phyloP scores from a whole-genome alignment of 768 basidiomycete genomes.

The Symmetrospora coprosmae region DNA sequence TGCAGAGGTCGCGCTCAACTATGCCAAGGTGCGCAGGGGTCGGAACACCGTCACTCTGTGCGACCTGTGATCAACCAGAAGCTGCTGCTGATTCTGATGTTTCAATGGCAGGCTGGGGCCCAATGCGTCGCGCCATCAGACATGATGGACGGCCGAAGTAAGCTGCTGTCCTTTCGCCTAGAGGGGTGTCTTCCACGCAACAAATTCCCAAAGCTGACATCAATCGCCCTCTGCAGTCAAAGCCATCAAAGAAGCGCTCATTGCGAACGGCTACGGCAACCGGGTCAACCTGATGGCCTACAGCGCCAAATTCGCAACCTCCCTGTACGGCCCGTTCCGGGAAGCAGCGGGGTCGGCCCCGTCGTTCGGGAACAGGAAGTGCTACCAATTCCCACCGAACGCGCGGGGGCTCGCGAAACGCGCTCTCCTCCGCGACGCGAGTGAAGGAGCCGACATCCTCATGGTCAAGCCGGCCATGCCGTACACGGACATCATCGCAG shows the following conservation, averaged over 20 bases:
- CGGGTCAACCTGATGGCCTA: conserved; percentile 88
- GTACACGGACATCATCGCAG: conserved; percentile 89
- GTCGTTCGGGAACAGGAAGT: conserved; percentile 87
- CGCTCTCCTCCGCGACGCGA: conserved; percentile 73
- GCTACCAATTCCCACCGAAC: conserved; percentile 85
- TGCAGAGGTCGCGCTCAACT: conserved; percentile 77
- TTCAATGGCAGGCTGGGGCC: conserved; percentile 57
- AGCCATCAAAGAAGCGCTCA: conserved; percentile 71
- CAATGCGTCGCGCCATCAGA: conserved; percentile 97
- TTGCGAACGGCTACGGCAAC: conserved; percentile 72
- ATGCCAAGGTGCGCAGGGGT: conserved; percentile 50
- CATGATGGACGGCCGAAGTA: conserved; percentile 80
- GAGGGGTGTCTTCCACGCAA: neutral
- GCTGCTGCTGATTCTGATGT: neutral
- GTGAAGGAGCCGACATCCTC: conserved; percentile 90
- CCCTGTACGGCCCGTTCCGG: conserved; percentile 88
- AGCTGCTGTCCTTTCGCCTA: neutral
- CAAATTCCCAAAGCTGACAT: neutral
- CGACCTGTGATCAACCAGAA: no score
- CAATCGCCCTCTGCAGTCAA: conserved; percentile 40
- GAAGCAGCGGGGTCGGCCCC: conserved; percentile 97
- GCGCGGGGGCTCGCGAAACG: conserved; percentile 80
- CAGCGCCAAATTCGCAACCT: conserved; percentile 92
- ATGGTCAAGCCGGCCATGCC: conserved; percentile 97
- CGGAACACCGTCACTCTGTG: no score